Conservation (phyloP, 2,329 filamentous ascomycete genomes). For the Aspergillus fumigatus region DNA sequence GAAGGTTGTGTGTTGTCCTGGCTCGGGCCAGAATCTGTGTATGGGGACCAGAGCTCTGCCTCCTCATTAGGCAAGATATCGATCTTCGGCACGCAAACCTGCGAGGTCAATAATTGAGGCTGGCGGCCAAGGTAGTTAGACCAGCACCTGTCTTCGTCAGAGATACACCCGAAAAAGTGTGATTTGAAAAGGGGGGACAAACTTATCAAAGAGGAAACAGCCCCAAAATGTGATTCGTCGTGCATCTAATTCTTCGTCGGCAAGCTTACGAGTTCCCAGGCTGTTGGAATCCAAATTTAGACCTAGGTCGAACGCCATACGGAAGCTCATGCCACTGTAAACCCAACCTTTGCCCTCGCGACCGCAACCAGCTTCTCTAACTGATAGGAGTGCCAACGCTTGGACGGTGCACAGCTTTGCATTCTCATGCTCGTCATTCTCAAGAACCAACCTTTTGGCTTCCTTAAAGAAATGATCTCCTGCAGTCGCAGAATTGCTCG, state of each 20-base stretch:
- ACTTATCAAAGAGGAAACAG: conserved; percentile 95
- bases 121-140: conserved; percentile 92
- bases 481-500: conserved; percentile 75
- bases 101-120: conserved; percentile 75
- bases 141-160: conserved; percentile 61
- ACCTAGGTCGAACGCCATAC: conserved; percentile 93
- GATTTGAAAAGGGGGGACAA: conserved; percentile 18
- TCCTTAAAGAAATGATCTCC: conserved; percentile 96
- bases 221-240: conserved; percentile 94
- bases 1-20: conserved; percentile 72
- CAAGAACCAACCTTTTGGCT: conserved; percentile 81
- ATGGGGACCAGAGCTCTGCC: conserved; percentile 77
- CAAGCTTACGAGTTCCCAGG: conserved; percentile 59
- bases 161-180: neutral
- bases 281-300: conserved; percentile 77
- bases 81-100: conserved; percentile 79
- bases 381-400: conserved; percentile 90
- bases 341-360: conserved; percentile 96
- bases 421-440: conserved; percentile 89
- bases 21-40: conserved; percentile 76
- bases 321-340: conserved; percentile 96
- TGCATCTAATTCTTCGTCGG: conserved; percentile 82
- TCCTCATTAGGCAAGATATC: conserved; percentile 91
- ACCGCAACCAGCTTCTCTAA: conserved; percentile 89
- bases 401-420: conserved; percentile 86